A percentile compares a stretch with the other conserved stretches of the same genome.
Evolutionary conservation across 345 rosid species (phyloP).

Genomic region (Cardamine chenopodiifolia): DNA sequence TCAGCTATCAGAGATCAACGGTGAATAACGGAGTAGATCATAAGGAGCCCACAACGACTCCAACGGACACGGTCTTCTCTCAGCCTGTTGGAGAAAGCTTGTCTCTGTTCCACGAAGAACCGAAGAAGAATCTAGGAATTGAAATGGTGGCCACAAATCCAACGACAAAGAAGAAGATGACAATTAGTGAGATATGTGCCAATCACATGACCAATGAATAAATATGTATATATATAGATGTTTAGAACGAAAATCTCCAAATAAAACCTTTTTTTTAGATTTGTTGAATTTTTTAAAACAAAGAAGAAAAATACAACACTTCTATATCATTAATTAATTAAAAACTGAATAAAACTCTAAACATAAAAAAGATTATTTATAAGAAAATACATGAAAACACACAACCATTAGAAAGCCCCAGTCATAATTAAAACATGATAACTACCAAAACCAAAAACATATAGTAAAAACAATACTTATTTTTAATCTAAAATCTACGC

Average conservation of each 20-base stretch:
- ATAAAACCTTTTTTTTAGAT: background rate
- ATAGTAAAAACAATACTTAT: background rate
- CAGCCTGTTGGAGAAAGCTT: no score
- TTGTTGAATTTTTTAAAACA: background rate
- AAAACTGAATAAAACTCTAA: background rate
- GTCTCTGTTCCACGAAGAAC: no score
- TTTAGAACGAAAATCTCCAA: background rate
- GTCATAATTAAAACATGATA: background rate
- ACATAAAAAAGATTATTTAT: background rate
- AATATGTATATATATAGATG: no score
- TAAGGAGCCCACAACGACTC: constrained; percentile 68
- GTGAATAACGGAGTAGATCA: constrained; percentile 57
- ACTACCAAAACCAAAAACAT: background rate
- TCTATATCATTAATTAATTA: background rate
- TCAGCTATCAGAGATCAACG: constrained; percentile 65
- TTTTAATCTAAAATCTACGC: background rate
- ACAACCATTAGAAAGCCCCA: background rate
- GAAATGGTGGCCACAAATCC: no score
- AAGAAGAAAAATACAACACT: background rate
- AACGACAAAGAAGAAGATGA: no score
- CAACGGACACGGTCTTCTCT: constrained; percentile 63
- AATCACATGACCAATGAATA: no score
- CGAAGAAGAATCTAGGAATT: no score
- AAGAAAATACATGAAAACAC: background rate
- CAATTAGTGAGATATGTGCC: no score